These are phyloP conservation scores for Brassica napus DNA, from an alignment of 345 rosid species.

Conservation along the genomic window DNA sequence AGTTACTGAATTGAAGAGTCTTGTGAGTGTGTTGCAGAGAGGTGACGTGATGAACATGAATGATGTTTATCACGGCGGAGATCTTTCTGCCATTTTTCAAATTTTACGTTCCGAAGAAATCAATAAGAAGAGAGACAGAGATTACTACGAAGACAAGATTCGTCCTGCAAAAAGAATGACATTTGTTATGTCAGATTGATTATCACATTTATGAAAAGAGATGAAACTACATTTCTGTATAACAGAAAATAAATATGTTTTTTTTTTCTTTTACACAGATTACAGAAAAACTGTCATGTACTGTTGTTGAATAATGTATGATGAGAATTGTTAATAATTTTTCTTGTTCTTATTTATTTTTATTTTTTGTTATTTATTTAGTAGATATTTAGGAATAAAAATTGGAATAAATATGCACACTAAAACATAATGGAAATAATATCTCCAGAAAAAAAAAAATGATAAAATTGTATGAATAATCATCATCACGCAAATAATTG, in stretches of 20 bases:
- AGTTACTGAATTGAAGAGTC: neutral
- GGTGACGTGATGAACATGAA: neutral
- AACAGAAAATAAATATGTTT: neutral
- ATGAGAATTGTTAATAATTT: neutral
- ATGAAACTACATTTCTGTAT: neutral
- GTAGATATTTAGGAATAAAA: neutral
- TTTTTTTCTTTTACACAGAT: neutral
- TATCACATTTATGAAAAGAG: neutral
- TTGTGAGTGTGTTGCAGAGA: neutral
- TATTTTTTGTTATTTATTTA: neutral
- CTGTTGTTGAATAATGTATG: no score
- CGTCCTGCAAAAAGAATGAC: slow-evolving; percentile 25
- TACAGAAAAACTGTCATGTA: neutral
- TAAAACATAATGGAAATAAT: neutral
- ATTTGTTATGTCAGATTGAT: neutral
- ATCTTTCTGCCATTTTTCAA: slow-evolving; percentile 43
- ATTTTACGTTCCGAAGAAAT: slow-evolving; percentile 31
- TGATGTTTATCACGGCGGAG: slow-evolving; percentile 36
- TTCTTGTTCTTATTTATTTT: neutral
- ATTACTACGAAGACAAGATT: neutral
- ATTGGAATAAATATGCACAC: neutral
- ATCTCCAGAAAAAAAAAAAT: neutral
- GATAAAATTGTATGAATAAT: neutral
- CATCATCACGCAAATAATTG: neutral
- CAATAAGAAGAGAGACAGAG: slow-evolving; percentile 49